Base-by-base conservation (phyloP, 2,329 filamentous ascomycete genomes). In the Curvularia hawaiiensis region DNA sequence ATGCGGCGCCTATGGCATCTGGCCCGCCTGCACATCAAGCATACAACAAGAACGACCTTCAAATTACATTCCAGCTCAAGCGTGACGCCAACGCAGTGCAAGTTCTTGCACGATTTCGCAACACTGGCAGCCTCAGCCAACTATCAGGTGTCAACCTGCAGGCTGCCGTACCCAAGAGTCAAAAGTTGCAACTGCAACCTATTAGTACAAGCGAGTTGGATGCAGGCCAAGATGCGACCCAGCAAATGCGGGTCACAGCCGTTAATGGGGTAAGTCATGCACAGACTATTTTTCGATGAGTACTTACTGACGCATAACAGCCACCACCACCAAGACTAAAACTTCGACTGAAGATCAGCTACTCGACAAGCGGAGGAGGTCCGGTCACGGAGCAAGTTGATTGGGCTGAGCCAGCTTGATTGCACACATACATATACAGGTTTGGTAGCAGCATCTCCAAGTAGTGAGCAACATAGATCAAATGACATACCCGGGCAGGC, bases 91-190 rank as follows among this genome's bases (percentile, higher is more conserved):
- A 91, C 45, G 86, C 86, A 9, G 88, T 96, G 20, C 92, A 97
- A 73, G 88, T 96, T 7, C 82, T 89, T 49, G 92, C 92, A 16
- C 87, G 88, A 9, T 99, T 99, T 82, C 86, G 85, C 39, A 98
- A 98, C 76, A 85, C 79, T 0, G 89, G 88, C 14, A 82, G 83
- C 56, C 86, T 89, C 30, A 83, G 83, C 14, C 79, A 81, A 14
- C 82, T 98, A 48, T 88, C 88, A 16, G 86, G 85, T 45, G 90
- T 98, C 30, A 91, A 91, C 26, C 77, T 99, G 64, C 95, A 99
- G 76, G 95, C 94, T 43, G 95, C 95, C 0, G 95, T 99, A 52
- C 95, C 95, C 9, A 99, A 98, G 79, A 92, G 90, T 44, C 95
- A 99, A 79, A 97, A 95, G 75, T 79, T 99, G 69, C 92, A 97